phyloP scores from a whole-genome alignment of 768 basidiomycete species.

The Mycena capillaripes region DNA sequence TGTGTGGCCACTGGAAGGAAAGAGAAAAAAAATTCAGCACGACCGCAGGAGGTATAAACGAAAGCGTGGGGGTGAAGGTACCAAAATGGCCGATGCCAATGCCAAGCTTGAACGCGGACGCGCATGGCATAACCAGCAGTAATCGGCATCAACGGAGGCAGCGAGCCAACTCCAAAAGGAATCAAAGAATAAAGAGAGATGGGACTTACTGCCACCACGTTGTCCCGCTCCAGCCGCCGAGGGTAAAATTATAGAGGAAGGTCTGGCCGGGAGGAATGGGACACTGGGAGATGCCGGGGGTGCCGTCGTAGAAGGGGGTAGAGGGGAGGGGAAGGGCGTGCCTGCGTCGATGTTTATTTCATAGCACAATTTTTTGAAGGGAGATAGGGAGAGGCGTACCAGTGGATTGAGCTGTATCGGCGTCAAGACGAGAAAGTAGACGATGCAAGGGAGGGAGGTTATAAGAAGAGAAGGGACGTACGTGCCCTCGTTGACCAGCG shows the following conservation, averaged over 20 bases:
- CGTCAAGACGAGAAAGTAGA: not conserved
- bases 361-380: not conserved
- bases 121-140: no score
- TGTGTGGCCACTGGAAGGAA: slow-evolving; percentile 20
- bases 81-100: no score
- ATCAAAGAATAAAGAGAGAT: slow-evolving; percentile 24
- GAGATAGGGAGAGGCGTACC: not conserved
- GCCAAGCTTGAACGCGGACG: no score
- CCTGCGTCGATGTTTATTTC: slow-evolving; percentile 5
- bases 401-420: slow-evolving; percentile 47
- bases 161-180: slow-evolving; percentile 35
- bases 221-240: slow-evolving; percentile 59
- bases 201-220: slow-evolving; percentile 63
- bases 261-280: slow-evolving; percentile 66
- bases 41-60: not conserved
- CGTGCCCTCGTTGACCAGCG: slow-evolving; percentile 45
- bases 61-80: not conserved
- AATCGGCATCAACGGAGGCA: not conserved
- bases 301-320: slow-evolving; percentile 65
- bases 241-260: slow-evolving; percentile 54
- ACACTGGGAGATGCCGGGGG: slow-evolving; percentile 62
- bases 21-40: not conserved
- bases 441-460: no score
- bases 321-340: slow-evolving; percentile 48
- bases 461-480: slow-evolving; percentile 27